A percentile compares a stretch with the other conserved stretches of the same genome.
Conservation (phyloP, 73 alveolate species). For the Paramecium sexaurelia region DNA sequence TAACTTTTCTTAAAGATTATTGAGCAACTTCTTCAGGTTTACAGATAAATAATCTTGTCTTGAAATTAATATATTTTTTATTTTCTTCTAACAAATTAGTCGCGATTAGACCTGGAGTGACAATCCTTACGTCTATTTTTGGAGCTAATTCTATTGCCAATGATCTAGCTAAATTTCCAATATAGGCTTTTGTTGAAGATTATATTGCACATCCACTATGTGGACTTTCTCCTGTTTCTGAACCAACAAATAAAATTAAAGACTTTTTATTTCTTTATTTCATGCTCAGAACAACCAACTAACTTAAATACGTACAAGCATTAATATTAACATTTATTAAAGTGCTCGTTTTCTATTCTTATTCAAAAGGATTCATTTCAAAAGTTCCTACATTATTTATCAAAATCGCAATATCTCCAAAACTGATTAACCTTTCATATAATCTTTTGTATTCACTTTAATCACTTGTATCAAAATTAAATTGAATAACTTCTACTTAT, state of each 20-base stretch:
- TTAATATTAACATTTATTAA: not conserved
- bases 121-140: not conserved
- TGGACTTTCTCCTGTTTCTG: not conserved
- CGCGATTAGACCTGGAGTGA: not conserved
- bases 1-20: not conserved
- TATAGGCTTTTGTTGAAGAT: not conserved
- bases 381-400: slow-evolving; percentile 62
- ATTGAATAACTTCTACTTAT: not conserved
- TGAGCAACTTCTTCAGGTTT: not conserved
- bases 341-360: not conserved
- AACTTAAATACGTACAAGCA: not conserved
- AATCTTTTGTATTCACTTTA: not conserved
- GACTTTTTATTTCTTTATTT: slow-evolving; percentile 24
- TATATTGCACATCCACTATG: not conserved
- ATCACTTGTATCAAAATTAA: slow-evolving; percentile 26
- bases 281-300: not conserved
- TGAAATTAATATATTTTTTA: not conserved
- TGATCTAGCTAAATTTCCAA: not conserved
- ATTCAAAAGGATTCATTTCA: slow-evolving; percentile 43
- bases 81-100: not conserved
- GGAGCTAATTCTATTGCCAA: not conserved
- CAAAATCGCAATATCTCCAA: slow-evolving; percentile 59
- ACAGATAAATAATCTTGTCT: not conserved
- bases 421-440: not conserved
- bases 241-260: not conserved